Evolutionary conservation across 2,329 filamentous ascomycete genomes (phyloP).

Genomic region (Colletotrichum musicola): DNA sequence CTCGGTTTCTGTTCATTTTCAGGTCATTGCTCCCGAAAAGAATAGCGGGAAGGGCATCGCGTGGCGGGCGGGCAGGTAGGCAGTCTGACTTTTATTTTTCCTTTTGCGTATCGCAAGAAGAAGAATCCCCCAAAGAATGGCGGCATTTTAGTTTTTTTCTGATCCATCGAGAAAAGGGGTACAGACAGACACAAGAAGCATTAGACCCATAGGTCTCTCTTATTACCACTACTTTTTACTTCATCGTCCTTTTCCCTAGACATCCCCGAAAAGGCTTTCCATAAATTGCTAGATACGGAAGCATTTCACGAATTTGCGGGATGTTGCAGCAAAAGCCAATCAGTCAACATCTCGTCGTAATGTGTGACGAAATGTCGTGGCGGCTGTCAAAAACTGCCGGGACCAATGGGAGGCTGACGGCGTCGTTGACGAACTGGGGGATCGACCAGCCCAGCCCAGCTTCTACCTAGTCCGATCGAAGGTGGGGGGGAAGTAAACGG

Average conservation of each 20-base stretch:
- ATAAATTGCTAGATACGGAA: conserved; percentile 22
- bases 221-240: conserved; percentile 16
- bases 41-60: conserved; percentile 34
- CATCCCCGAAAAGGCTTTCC: too few species aligned
- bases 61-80: conserved; percentile 33
- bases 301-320: background rate
- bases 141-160: conserved; percentile 21
- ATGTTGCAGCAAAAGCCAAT: background rate
- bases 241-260: background rate
- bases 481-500: background rate
- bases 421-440: conserved; percentile 16
- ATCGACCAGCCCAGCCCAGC: conserved; percentile 18
- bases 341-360: too few species aligned
- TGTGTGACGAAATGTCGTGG: background rate
- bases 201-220: conserved; percentile 31
- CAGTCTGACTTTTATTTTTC: conserved; percentile 5
- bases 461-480: conserved; percentile 7
- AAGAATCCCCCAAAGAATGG: conserved; percentile 10
- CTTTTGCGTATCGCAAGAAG: conserved; percentile 7
- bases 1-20: conserved; percentile 21
- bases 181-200: conserved; percentile 24
- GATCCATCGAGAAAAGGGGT: conserved; percentile 21
- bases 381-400: conserved; percentile 11
- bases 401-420: conserved; percentile 21
- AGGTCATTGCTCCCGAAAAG: conserved; percentile 29